These are phyloP conservation scores for Monilinia polystroma DNA, from an alignment of 2,329 filamentous ascomycete species.

Conservation along the genomic window DNA sequence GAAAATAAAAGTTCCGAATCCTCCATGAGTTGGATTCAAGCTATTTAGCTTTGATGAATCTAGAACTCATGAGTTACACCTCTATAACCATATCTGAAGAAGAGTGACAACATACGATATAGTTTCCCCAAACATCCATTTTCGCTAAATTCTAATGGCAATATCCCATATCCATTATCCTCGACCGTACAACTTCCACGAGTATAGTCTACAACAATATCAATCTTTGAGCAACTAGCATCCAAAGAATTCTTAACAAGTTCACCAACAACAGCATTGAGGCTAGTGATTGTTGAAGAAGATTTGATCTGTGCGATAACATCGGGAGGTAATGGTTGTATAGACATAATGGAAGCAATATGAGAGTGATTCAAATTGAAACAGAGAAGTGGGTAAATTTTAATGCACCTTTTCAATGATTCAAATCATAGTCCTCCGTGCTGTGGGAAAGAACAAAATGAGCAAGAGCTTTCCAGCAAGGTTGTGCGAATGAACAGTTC, in stretches of 20 bases:
- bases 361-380: too few relatives aligned
- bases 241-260: conserved; percentile 84
- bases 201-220: conserved; percentile 69
- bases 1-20: conserved; percentile 71
- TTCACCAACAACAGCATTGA: conserved; percentile 69
- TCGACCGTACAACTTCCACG: conserved; percentile 77
- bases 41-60: conserved; percentile 74
- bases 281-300: conserved; percentile 72
- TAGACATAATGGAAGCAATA: conserved; percentile 47
- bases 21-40: conserved; percentile 56
- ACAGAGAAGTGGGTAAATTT: background rate
- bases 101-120: conserved; percentile 58
- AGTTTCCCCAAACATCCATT: conserved; percentile 69
- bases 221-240: conserved; percentile 67
- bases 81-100: conserved; percentile 12
- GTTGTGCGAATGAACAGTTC: background rate
- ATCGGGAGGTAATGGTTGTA: conserved; percentile 66
- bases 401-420: background rate
- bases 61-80: conserved; percentile 42
- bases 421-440: background rate
- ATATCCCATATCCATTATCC: conserved; percentile 81
- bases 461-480: conserved; percentile 20
- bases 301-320: conserved; percentile 81
- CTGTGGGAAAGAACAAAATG: background rate
- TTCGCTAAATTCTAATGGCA: conserved; percentile 67